A percentile compares a stretch with the other conserved stretches of the same genome.
Evolutionary conservation across 371 early-diverging fungal genomes (phyloP).

Genomic region (Encephalitozoon intestinalis): DNA sequence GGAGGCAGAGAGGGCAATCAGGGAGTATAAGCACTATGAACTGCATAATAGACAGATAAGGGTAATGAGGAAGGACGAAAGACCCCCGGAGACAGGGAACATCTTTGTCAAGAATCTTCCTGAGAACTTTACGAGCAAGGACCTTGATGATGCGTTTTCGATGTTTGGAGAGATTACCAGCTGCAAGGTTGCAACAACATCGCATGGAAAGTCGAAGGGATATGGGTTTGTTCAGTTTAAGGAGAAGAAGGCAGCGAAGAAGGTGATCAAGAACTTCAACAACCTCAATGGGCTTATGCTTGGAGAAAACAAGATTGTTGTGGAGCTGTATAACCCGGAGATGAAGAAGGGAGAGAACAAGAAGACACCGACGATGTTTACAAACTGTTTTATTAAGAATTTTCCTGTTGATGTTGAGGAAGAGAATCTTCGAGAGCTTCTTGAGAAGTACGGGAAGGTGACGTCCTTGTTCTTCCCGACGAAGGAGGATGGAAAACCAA

Average conservation of each 20-base stretch:
- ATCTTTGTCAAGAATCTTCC: constrained; percentile 96
- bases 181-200: constrained; percentile 87
- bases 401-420: constrained; percentile 50
- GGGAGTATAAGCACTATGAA: constrained; percentile 50
- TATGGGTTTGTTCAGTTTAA: constrained; percentile 60
- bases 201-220: constrained; percentile 55
- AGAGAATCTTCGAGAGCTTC: constrained; percentile 36
- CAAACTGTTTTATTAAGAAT: constrained; percentile 60
- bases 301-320: constrained; percentile 44
- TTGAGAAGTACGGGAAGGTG: constrained; percentile 56
- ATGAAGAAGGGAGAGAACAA: not conserved
- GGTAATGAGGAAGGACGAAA: constrained; percentile 45
- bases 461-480: constrained; percentile 52
- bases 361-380: constrained; percentile 39
- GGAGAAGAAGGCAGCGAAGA: constrained; percentile 51
- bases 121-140: constrained; percentile 62
- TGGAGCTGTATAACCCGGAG: constrained; percentile 48
- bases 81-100: constrained; percentile 66
- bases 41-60: constrained; percentile 53
- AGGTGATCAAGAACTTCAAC: constrained; percentile 54
- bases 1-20: constrained; percentile 47
- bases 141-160: constrained; percentile 94
- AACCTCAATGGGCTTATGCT: constrained; percentile 30
- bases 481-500: constrained; percentile 65
- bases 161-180: constrained; percentile 91